Base-by-base conservation (phyloP, 768 basidiomycete genomes). In the Sutorius australiensis region DNA sequence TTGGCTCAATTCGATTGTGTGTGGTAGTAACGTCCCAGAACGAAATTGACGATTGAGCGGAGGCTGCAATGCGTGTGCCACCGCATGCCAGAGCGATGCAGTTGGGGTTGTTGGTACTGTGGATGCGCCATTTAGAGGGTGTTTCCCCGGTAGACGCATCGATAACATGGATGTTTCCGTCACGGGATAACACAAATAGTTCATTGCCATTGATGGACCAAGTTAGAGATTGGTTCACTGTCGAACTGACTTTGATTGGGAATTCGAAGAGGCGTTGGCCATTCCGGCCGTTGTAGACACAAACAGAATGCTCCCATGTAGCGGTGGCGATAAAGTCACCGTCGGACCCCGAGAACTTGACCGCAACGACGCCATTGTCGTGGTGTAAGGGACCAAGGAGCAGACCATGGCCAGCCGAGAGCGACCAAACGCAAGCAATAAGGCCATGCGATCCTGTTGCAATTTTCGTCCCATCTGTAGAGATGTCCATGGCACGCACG, bases 21-120 rank as follows among this genome's bases (percentile, higher is more conserved):
- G 56, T 58, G 0, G 4, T 32, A 0, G 4, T 32, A 1, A 21
- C n/a, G 38, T 53, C 31, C 56, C 56, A 58, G 19, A 58, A 50
- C 1, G 58, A 59, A 14, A 59, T 37, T 7, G 45, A 54, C 0
- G 50, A 37, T 0, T 11, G 3, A 0, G n/a, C 31, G 5, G 39
- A 32, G 19, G 28, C 45, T 14, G 45, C 55, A n/a, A 57, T 33
- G 34, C 46, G 50, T 4, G 9, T 19, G 19, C 41, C 46, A 8
- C 44, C 30, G 19, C 12, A 38, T 5, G 48, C 40, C 5, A 57
- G 14, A 24, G 45, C 5, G 5, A 57, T 44, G 28, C 36, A 41
- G 8, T 0, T 19, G 9, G 39, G 45, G 8, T 30, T 0, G 1
- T 24, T 16, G 5, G 7, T 16, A 3, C 31, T 38, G 17, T 43